Conservation (phyloP, 352 stramenopile genomes). For the Globisporangium perplexum region DNA sequence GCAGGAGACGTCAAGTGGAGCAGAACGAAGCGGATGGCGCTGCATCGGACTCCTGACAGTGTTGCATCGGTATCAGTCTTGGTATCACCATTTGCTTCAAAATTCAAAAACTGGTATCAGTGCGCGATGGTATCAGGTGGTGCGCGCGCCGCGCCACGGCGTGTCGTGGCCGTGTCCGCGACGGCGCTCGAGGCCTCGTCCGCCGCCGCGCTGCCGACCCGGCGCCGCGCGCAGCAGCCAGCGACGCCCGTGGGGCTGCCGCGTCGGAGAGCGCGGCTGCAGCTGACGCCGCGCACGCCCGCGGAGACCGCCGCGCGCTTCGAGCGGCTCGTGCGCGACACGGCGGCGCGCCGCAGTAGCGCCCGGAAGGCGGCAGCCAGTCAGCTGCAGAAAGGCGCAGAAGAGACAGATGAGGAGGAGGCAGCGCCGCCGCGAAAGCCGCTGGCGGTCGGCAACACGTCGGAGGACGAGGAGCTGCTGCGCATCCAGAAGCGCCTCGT, state of each 20-base stretch:
- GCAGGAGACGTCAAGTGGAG: too few relatives aligned
- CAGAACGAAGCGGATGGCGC: too few relatives aligned
- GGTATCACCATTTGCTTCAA: too few relatives aligned
- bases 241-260: conserved; percentile 7
- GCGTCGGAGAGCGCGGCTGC: conserved; percentile 4
- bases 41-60: too few relatives aligned
- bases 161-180: neutral
- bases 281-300: conserved; percentile 12
- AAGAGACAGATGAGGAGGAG: neutral
- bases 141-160: neutral
- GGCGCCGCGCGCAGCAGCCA: neutral
- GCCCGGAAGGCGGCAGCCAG: too few relatives aligned
- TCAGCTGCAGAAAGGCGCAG: too few relatives aligned
- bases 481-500: conserved; percentile 35
- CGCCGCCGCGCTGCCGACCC: neutral
- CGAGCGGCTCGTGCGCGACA: conserved; percentile 9
- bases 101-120: too few relatives aligned
- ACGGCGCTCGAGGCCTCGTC: conserved; percentile 12
- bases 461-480: conserved; percentile 19
- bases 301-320: conserved; percentile 12
- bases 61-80: too few relatives aligned
- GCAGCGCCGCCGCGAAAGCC: conserved; percentile 8
- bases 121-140: too few relatives aligned
- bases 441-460: conserved; percentile 17
- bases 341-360: neutral